Evolutionary conservation across 768 basidiomycete species (phyloP).

Genomic region (Suillus occidentalis): DNA sequence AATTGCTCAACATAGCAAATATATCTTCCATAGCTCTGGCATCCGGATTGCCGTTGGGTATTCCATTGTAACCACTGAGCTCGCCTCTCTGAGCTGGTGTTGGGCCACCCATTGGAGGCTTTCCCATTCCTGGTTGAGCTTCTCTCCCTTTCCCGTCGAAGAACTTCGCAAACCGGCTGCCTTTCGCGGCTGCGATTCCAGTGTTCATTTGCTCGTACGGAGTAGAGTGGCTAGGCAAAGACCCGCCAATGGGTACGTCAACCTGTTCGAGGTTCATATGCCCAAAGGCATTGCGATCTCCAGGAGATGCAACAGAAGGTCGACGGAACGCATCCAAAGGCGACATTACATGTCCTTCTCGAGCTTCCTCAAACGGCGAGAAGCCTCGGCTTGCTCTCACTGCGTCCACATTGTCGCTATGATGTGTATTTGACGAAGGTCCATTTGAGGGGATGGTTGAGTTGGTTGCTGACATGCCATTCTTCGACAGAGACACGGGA

Average conservation of each 20-base stretch:
- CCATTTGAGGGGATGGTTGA: constrained; percentile 5
- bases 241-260: constrained; percentile 17
- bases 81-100: constrained; percentile 54
- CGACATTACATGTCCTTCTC: constrained; percentile 14
- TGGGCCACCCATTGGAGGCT: constrained; percentile 40
- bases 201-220: constrained; percentile 36
- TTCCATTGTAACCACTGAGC: constrained; percentile 32
- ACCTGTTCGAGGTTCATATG: constrained; percentile 20
- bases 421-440: neutral
- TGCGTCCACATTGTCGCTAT: constrained; percentile 12
- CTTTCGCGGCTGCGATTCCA: constrained; percentile 57
- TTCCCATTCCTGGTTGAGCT: constrained; percentile 32
- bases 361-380: constrained; percentile 56
- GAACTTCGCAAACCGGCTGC: constrained; percentile 86
- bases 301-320: constrained; percentile 14
- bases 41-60: constrained; percentile 43
- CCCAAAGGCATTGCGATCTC: constrained; percentile 25
- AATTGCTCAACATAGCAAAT: constrained; percentile 77
- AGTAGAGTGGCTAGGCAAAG: constrained; percentile 16
- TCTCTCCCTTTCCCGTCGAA: constrained; percentile 74
- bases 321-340: constrained; percentile 22
- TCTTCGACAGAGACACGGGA: constrained; percentile 24
- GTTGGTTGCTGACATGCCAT: constrained; percentile 11
- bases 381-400: constrained; percentile 37
- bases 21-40: constrained; percentile 75